Conservation (phyloP, 1,284 basidiomycete species). For the Malassezia furfur region DNA sequence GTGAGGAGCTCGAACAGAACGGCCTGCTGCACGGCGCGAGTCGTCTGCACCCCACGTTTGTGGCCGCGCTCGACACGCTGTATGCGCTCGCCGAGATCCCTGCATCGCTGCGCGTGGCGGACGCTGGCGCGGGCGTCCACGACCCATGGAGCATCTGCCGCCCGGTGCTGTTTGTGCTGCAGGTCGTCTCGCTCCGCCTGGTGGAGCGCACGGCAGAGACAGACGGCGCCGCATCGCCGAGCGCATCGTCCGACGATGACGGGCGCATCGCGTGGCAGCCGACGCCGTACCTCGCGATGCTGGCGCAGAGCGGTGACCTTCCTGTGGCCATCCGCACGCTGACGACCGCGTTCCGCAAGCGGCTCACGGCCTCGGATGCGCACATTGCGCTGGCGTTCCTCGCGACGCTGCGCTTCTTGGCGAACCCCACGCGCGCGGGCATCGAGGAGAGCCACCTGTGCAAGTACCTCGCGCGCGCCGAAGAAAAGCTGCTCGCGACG, state of each 20-base stretch:
- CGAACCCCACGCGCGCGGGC: conserved; percentile 19
- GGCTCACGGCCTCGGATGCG: not conserved
- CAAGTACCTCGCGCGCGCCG: conserved; percentile 23
- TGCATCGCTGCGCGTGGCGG: not conserved
- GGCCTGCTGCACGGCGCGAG: conserved; percentile 21
- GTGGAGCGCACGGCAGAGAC: not conserved
- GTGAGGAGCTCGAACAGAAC: conserved; percentile 20
- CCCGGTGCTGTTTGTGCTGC: conserved; percentile 8
- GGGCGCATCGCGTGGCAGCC: not conserved
- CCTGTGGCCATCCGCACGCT: conserved; percentile 11
- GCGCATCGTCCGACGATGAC: not conserved
- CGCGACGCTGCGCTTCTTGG: conserved; percentile 23
- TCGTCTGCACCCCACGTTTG: conserved; percentile 3
- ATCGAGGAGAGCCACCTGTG: conserved; percentile 31
- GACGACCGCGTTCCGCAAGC: conserved; percentile 7
- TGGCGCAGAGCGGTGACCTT: conserved; percentile 21
- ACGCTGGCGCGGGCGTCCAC: not conserved
- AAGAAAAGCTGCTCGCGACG: conserved; percentile 9
- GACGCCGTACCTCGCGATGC: conserved; percentile 20
- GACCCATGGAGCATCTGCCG: conserved; percentile 14
- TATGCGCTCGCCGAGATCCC: conserved; percentile 7
- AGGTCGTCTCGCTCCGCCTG: conserved; percentile 4
- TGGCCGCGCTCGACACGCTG: conserved; percentile 6
- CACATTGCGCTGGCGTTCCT: not conserved
- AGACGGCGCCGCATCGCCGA: not conserved